A percentile compares a stretch with the other conserved stretches of the same genome.
phyloP scores from a whole-genome alignment of 2,329 filamentous ascomycete genomes.

The Claviceps africana region DNA sequence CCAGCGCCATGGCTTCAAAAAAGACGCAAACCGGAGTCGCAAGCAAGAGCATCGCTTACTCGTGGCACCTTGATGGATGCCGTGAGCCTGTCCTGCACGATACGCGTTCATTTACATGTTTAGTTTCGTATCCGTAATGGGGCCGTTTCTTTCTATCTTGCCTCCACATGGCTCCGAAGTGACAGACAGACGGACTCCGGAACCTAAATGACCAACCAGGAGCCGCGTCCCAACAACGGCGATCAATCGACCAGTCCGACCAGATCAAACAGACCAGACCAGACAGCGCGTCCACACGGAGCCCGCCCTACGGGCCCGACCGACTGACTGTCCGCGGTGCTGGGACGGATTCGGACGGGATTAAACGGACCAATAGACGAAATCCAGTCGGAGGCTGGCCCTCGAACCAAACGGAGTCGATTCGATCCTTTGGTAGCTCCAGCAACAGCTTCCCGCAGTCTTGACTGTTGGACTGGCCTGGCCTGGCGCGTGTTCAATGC shows the following conservation, averaged over 20 bases:
- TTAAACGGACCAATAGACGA: no score
- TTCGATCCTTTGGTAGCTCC: neutral
- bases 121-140: neutral
- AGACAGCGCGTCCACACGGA: no score
- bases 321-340: neutral
- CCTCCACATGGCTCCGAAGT: neutral
- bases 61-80: neutral
- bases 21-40: neutral
- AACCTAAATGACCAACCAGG: neutral
- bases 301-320: neutral
- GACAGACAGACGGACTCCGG: neutral
- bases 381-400: neutral
- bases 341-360: neutral
- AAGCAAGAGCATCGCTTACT: neutral
- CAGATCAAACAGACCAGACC: neutral
- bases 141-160: neutral
- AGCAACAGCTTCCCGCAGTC: neutral
- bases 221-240: no score
- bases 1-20: neutral
- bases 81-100: neutral
- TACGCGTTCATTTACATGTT: neutral
- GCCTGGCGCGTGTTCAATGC: neutral
- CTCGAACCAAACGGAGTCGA: no score
- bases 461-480: no score
- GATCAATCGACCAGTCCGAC: no score